These are phyloP conservation scores for Heliosperma pusillum DNA, from an alignment of 148 eudicot genomes.

Conservation along the genomic window DNA sequence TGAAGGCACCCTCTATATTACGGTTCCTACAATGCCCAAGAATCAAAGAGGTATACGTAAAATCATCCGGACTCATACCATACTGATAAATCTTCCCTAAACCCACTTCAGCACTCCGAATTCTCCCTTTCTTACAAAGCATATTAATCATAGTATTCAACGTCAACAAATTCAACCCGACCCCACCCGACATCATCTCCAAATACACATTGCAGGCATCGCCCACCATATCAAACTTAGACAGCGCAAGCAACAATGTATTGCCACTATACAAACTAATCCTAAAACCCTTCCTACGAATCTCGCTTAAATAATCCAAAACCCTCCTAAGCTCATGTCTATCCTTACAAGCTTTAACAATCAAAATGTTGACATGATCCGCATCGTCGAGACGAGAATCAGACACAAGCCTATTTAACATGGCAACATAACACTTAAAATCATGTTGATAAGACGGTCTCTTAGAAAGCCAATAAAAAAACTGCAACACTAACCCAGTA, in stretches of 20 bases:
- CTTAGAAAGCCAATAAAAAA: conserved; percentile 65
- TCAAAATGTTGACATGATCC: conserved; percentile 52
- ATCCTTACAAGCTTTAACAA: conserved; percentile 50
- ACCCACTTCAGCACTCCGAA: conserved; percentile 46
- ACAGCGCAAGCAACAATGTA: conserved; percentile 60
- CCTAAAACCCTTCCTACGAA: conserved; percentile 38
- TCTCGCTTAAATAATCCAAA: conserved; percentile 44
- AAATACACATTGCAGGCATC: conserved; percentile 47
- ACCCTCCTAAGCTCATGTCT: conserved; percentile 45
- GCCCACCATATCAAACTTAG: conserved; percentile 51
- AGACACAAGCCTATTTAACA: conserved; percentile 56
- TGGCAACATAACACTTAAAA: conserved; percentile 39
- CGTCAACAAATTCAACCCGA: conserved; percentile 58
- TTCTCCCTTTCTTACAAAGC: conserved; percentile 58
- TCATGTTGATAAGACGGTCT: conserved; percentile 47
- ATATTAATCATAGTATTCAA: conserved; percentile 68
- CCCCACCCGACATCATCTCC: conserved; percentile 42
- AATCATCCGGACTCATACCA: conserved; percentile 58
- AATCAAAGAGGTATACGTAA: conserved; percentile 59
- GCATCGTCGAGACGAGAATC: conserved; percentile 37
- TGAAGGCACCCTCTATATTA: conserved; percentile 45
- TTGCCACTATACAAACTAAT: conserved; percentile 57
- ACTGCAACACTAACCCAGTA: conserved; percentile 37
- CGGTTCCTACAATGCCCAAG: conserved; percentile 64
- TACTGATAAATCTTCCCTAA: conserved; percentile 39